Base-by-base conservation (phyloP, 805 yeast genomes). In the Spathaspora hagerdaliae region DNA sequence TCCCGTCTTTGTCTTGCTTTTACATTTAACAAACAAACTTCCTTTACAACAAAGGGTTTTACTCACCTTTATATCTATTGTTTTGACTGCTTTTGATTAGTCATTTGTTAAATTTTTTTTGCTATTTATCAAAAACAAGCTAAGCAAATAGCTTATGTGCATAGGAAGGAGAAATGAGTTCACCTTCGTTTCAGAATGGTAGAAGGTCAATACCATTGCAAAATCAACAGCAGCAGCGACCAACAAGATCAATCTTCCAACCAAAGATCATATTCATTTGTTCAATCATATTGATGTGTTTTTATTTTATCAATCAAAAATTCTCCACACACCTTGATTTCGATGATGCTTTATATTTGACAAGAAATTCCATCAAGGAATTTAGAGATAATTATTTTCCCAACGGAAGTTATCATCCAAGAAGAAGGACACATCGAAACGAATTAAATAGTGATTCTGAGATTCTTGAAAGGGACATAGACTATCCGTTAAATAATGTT, bases 401-500 rank as follows among this genome's bases (percentile, higher is more conserved):
- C 19, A 12, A 40, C 29, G 41, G 33, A 13, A 15, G 14, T 19
- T n/a, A 14, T 15, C 45, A 24, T 12, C 36, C 27, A 35, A 33
- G 42, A 27, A 19, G 29, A 13, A 26, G 42, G 15, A 9, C 10
- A 14, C 41, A 29, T 3, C n/a, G 19, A 12, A 12, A 38, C 2
- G 27, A 29, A 34, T 12, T 15, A 13, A 29, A 27, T 14, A 27
- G 26, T 12, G 45, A 45, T 31, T 33, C n/a, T 10, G 15, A 26
- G 26, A 27, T 36, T 1, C 39, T 36, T 36, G 41, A 36, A 27
- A 39, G 40, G n/a, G 64, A 59, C 27, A 43, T 56, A 29, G 70
- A 67, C 41, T 59, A 63, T 45, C 71, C 71, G 3, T 51, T 66
- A 24, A 63, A 61, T 45, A 60, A 55, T 42, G 61, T 70, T 41